Conservation (phyloP, 495 filamentous ascomycete species). For the Penicillium waksmanii region DNA sequence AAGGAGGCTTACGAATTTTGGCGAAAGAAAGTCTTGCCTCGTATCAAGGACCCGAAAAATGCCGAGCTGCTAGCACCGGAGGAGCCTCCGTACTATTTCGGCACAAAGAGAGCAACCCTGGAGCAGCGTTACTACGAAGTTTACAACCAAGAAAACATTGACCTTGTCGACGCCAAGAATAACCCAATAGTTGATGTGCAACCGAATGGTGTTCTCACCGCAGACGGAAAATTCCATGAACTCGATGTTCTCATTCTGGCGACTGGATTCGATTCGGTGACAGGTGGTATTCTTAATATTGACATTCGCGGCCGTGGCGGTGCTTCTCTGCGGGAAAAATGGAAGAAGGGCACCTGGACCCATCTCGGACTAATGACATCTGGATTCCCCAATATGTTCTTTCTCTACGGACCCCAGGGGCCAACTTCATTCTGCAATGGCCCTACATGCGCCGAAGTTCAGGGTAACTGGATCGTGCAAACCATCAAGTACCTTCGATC, state of each 20-base stretch:
- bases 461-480: constrained; percentile 21
- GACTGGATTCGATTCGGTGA: constrained; percentile 57
- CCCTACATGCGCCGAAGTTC: constrained; percentile 46
- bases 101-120: too few relatives aligned
- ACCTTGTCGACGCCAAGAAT: constrained; percentile 1
- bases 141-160: constrained; percentile 14
- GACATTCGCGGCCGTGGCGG: constrained; percentile 31
- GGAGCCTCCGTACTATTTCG: too few relatives aligned
- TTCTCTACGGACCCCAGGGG: constrained; percentile 46
- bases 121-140: neutral
- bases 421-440: constrained; percentile 46
- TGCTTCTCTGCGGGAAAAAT: constrained; percentile 42
- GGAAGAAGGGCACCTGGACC: constrained; percentile 43
- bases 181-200: constrained; percentile 47
- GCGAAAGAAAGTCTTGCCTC: too few relatives aligned
- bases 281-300: constrained; percentile 44
- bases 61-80: too few relatives aligned
- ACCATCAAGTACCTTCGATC: neutral
- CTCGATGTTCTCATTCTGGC: constrained; percentile 54
- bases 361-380: constrained; percentile 46
- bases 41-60: too few relatives aligned
- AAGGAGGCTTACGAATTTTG: too few relatives aligned
- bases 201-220: constrained; percentile 45
- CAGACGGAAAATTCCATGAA: constrained; percentile 41
- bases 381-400: constrained; percentile 46